Evolutionary conservation across 2,329 filamentous ascomycete genomes (phyloP), one percentile per base, ranked within the genome.

Genomic region (Didymella pomorum): DNA sequence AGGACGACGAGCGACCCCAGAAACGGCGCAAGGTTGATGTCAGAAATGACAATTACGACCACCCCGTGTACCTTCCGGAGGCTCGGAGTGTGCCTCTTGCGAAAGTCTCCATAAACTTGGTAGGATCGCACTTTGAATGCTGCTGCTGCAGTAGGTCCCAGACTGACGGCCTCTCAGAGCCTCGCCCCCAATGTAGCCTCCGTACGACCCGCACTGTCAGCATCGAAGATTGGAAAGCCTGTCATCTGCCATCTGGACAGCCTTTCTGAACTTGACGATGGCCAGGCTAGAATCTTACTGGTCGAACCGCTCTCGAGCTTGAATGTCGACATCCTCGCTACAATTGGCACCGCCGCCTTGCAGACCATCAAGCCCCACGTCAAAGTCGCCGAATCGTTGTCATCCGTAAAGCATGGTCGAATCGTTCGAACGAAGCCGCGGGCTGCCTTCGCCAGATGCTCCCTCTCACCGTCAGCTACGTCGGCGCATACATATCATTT

Each of bases 1-100:
- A 28, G 16, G 41, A 29, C 31, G 56, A 64, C 23, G 62, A 64
- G 21, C 69, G 67, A 44, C 60, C 68, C 21, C 62, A 59, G 23
- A 77, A 77, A 55, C 60, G 70, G 43, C 69, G 73, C 21, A 76
- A 71, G 55, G 49, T 70, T 18, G 64, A 68, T 4, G 41, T 55
- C 25, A 54, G 51, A 3, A 42, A 29, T 16, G 43, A 25, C 39
- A 29, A 46, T 46, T 33, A 45, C n/a, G 18, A 54, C 11, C 52
- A 59, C 6, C 29, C 31, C 8, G 43, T n/a, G 8, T 49, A 59
- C 10, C 63, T 64, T 25, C 64, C 67, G 28, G 56, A 58, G 8
- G 47, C 50, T 8, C 62, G 63, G 37, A 75, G 73, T 41, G 56
- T 72, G n/a, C 61, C 74, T n/a, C 62, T 77, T n/a, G 67, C 67